Base-by-base conservation (phyloP, 495 filamentous ascomycete genomes). In the Tuber aestivum region DNA sequence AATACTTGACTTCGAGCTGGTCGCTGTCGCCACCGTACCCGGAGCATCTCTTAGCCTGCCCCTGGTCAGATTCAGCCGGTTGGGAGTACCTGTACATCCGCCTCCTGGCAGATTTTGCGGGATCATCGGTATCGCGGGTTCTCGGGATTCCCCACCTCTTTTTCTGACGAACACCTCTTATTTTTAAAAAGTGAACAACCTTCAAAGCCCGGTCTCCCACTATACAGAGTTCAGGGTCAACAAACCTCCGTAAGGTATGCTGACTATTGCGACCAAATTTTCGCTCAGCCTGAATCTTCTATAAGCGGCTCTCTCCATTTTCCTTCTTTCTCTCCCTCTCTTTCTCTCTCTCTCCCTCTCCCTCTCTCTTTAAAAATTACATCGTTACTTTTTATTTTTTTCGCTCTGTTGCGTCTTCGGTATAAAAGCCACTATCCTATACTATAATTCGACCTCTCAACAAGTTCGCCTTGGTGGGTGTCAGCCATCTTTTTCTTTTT, bases 81-180 rank as follows among this genome's bases (percentile, higher is more conserved):
- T 78, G 76, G 74, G 76, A 72, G 50, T 70, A 79, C 73, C 76
- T 79, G 78, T 77, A 79, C 75, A 75, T 48, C 72, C 72, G 76
- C 72, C 78, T 79, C 78, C 78, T 79, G 78, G 61, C 76, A 79
- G 73, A 79, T 69, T 75, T 73, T 74, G 78, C 78, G 78, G 78
- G 74, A 78, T 79, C 76, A 70, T 71, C 70, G 69, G 77, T 77
- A 79, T 79, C 78, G 77, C 76, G 70, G 75, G 72, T 75, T 79
- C 72, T 74, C 72, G 72, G 70, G 45, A 79, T 74, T 41, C 35
- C 40, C 77, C 77, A 79, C 78, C 78, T 79, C 56, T 35, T 35
- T 35, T 18, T 65, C 76, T 75, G 75, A 50, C 76, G 73, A 79
- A 44, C 72, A 45, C 77, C 69, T 65, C 27, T 65, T 44, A 77